A percentile compares a stretch with the other conserved stretches of the same genome.
phyloP scores from a whole-genome alignment of 2,329 filamentous ascomycete genomes.

The Ascochyta lentis region DNA sequence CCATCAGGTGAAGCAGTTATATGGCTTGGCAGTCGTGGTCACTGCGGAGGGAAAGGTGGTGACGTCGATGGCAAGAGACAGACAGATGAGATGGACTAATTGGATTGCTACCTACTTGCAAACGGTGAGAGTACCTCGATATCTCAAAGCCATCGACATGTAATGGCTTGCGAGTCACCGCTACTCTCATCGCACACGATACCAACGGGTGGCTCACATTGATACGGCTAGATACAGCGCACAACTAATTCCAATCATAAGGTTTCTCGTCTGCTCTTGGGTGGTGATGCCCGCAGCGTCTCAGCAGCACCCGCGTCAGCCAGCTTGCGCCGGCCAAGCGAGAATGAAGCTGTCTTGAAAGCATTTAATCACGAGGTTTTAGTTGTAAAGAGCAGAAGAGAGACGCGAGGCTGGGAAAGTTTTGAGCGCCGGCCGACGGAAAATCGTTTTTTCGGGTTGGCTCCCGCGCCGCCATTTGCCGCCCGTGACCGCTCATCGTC shows the following conservation, averaged over 20 bases:
- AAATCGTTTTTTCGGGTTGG: conserved; percentile 8
- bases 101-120: conserved; percentile 23
- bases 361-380: conserved; percentile 81
- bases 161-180: conserved; percentile 2
- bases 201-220: not conserved
- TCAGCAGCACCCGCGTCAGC: conserved; percentile 57
- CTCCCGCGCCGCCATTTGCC: conserved; percentile 11
- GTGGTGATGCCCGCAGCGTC: conserved; percentile 57
- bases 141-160: conserved; percentile 6
- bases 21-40: conserved; percentile 16
- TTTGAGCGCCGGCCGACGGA: conserved; percentile 29
- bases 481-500: conserved; percentile 23
- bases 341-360: conserved; percentile 62
- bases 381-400: conserved; percentile 68
- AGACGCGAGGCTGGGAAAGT: conserved; percentile 23
- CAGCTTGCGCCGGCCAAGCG: conserved; percentile 58
- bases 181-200: not conserved
- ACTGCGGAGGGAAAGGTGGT: conserved; percentile 2
- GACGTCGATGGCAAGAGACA: not conserved
- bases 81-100: conserved; percentile 8
- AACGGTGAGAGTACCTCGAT: not conserved
- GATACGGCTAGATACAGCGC: conserved; percentile 19
- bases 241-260: conserved; percentile 56
- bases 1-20: not conserved
- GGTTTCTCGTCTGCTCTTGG: conserved; percentile 52